phyloP scores from a whole-genome alignment of 495 filamentous ascomycete species.

The Evansstolkia leycettana region DNA sequence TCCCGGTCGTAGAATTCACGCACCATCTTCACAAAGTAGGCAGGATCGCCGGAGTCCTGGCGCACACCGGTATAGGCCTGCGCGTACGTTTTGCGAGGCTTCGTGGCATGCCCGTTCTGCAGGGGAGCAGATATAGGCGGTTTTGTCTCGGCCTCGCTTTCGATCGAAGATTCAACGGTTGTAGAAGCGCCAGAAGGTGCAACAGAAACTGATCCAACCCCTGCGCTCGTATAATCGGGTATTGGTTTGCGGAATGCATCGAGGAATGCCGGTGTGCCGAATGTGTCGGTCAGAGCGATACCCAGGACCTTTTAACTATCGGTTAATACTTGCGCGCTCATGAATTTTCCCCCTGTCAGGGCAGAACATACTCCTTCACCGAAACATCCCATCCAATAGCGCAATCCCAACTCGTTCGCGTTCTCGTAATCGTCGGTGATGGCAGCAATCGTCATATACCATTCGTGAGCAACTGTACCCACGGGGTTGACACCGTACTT shows the following conservation, averaged over 20 bases:
- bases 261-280: slow-evolving; percentile 85
- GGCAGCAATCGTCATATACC: slow-evolving; percentile 97
- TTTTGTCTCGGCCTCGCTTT: slow-evolving; percentile 17
- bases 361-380: slow-evolving; percentile 55
- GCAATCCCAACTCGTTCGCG: slow-evolving; percentile 71
- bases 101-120: slow-evolving; percentile 1
- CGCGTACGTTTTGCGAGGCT: slow-evolving; percentile 51
- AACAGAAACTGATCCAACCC: slow-evolving; percentile 16
- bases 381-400: slow-evolving; percentile 84
- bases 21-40: slow-evolving; percentile 68
- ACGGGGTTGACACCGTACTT: slow-evolving; percentile 70
- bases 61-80: slow-evolving; percentile 78
- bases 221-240: slow-evolving; percentile 23
- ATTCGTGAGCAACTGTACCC: slow-evolving; percentile 94
- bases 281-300: slow-evolving; percentile 95
- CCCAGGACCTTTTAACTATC: slow-evolving; percentile 48
- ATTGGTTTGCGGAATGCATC: slow-evolving; percentile 63
- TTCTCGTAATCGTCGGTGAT: slow-evolving; percentile 73
- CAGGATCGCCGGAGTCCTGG: slow-evolving; percentile 90
- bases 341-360: not conserved
- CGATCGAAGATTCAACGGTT: slow-evolving; percentile 9
- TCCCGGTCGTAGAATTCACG: slow-evolving; percentile 72
- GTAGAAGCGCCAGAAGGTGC: slow-evolving; percentile 19
- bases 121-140: slow-evolving; percentile 18
- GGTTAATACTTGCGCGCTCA: slow-evolving; percentile 1